Percentiles rank a stretch among this genome's conserved stretches.
phyloP scores from a whole-genome alignment of 345 rosid genomes.

The Gossypioides kirkii region DNA sequence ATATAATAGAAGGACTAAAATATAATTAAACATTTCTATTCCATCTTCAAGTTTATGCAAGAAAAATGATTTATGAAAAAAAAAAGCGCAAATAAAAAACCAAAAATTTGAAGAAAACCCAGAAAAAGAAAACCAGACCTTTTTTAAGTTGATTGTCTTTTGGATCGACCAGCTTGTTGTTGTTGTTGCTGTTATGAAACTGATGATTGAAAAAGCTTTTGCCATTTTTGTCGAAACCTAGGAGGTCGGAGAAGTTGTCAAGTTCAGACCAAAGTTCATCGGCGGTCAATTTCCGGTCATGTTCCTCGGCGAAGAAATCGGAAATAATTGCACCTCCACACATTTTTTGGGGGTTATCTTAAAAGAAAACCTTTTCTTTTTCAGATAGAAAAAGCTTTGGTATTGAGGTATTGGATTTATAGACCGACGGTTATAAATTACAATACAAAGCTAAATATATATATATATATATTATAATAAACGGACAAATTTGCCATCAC shows the following conservation, averaged over 20 bases:
- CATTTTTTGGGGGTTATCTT: slow-evolving; percentile 25
- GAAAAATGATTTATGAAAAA: background rate
- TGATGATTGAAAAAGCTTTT: background rate
- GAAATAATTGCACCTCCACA: slow-evolving; percentile 77
- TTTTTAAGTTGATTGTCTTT: slow-evolving; percentile 17
- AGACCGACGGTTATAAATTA: background rate
- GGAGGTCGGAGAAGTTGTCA: slow-evolving; percentile 42
- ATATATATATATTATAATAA: background rate
- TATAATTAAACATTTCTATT: background rate
- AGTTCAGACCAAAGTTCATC: slow-evolving; percentile 62
- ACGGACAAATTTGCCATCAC: slow-evolving; percentile 4
- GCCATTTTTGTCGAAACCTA: slow-evolving; percentile 30
- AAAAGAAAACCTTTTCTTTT: background rate
- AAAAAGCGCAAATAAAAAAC: background rate
- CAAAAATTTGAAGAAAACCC: background rate
- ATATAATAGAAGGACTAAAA: background rate
- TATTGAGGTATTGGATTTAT: background rate
- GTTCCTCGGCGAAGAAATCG: slow-evolving; percentile 30
- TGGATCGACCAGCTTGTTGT: background rate
- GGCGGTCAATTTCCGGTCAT: slow-evolving; percentile 42
- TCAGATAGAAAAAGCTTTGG: too few relatives aligned
- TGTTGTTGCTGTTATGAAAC: background rate
- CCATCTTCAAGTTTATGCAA: background rate
- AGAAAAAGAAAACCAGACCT: slow-evolving; percentile 18
- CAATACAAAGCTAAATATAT: background rate